phyloP scores from a whole-genome alignment of 2,329 filamentous ascomycete species.

The Cladosporium sp. region DNA sequence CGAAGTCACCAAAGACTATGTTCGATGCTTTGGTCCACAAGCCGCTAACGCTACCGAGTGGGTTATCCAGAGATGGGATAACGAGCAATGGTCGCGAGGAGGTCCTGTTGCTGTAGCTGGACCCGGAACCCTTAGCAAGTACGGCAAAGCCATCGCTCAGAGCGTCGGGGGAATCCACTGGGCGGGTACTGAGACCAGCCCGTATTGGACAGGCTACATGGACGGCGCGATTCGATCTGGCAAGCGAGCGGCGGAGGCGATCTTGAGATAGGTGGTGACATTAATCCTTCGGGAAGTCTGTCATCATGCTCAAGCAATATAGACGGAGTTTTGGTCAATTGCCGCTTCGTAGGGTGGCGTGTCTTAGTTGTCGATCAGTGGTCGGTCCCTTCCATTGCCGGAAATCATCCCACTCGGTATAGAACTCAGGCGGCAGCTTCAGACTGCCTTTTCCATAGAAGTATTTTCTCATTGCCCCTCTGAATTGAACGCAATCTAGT shows the following conservation, averaged over 20 bases:
- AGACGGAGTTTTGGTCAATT: background rate
- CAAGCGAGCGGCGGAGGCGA: slow-evolving; percentile 22
- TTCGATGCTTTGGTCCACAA: slow-evolving; percentile 23
- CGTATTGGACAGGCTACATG: slow-evolving; percentile 32
- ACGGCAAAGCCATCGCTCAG: slow-evolving; percentile 24
- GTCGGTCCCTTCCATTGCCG: background rate
- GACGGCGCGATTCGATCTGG: slow-evolving; percentile 32
- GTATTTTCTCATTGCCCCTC: background rate
- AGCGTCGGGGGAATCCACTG: slow-evolving; percentile 27
- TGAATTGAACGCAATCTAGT: background rate
- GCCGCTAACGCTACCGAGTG: slow-evolving; percentile 23
- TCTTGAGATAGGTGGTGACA: background rate
- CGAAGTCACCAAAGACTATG: slow-evolving; percentile 24
- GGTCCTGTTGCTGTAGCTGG: slow-evolving; percentile 30
- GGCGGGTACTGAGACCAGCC: slow-evolving; percentile 30
- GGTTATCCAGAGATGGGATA: slow-evolving; percentile 31
- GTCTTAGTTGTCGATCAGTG: too few species aligned
- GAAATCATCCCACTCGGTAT: background rate
- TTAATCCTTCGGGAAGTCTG: background rate
- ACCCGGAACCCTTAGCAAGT: slow-evolving; percentile 26
- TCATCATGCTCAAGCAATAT: background rate
- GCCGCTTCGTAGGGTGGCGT: too few species aligned
- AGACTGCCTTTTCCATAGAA: background rate
- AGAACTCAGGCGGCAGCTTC: background rate
- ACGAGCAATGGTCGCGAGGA: slow-evolving; percentile 29